Percentiles rank a stretch among this genome's conserved stretches.
phyloP scores from a whole-genome alignment of 306 rosid species.

The Cucumis sativus region DNA sequence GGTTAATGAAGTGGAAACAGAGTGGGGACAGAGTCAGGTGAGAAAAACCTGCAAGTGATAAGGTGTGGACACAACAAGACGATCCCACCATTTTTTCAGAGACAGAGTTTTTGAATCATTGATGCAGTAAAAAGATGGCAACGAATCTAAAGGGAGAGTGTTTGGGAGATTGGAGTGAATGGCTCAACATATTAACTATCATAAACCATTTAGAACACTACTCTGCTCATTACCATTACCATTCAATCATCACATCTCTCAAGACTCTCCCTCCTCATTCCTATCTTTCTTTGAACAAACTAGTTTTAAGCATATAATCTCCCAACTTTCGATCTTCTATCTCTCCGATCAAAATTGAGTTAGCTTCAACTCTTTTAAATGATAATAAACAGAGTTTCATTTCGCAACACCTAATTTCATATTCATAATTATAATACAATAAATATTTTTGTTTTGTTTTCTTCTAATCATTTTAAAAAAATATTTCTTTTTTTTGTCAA shows the following conservation, averaged over 20 bases:
- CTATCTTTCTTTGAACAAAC: not conserved
- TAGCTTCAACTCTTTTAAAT: too few species aligned
- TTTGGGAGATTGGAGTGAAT: not conserved
- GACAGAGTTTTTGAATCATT: not conserved
- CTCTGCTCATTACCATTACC: not conserved
- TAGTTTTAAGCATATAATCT: too few species aligned
- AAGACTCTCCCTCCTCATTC: not conserved
- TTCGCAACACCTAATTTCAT: too few species aligned
- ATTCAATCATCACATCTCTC: not conserved
- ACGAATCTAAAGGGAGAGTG: not conserved
- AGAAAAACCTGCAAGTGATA: not conserved
- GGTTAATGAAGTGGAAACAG: not conserved
- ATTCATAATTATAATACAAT: too few species aligned
- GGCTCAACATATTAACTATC: not conserved
- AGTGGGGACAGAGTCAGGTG: conserved; percentile 7
- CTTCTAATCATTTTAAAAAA: too few species aligned
- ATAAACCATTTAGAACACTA: not conserved
- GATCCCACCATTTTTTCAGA: conserved; percentile 5
- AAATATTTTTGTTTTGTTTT: too few species aligned
- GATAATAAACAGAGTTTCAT: too few species aligned
- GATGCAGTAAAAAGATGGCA: not conserved
- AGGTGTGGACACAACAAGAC: conserved; percentile 2
- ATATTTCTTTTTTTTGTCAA: too few species aligned
- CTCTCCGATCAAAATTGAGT: too few species aligned
- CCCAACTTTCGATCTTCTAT: too few species aligned